A percentile compares a stretch with the other conserved stretches of the same genome.
Evolutionary conservation across 495 filamentous ascomycete genomes (phyloP).

Genomic region (Penicillium ucsense): DNA sequence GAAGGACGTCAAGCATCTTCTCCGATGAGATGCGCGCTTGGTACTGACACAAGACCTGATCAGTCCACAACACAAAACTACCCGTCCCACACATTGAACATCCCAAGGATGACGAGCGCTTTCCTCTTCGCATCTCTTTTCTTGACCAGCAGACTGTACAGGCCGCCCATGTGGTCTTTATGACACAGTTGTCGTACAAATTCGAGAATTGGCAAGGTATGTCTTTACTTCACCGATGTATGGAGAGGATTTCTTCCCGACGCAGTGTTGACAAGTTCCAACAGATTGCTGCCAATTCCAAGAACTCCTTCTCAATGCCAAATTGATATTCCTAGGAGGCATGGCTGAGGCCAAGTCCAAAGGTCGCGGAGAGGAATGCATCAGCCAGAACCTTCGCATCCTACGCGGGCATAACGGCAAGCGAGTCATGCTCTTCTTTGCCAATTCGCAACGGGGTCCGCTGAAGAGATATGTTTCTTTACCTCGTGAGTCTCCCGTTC

Average conservation of each 20-base stretch:
- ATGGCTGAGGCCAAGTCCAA: conserved; percentile 40
- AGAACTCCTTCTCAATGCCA: conserved; percentile 33
- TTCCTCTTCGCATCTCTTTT: conserved; percentile 32
- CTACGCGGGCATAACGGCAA: conserved; percentile 28
- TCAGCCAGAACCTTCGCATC: conserved; percentile 39
- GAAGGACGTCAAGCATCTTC: background rate
- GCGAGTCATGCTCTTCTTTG: conserved; percentile 33
- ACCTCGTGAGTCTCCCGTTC: conserved; percentile 22
- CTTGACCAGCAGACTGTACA: conserved; percentile 39
- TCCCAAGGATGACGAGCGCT: conserved; percentile 26
- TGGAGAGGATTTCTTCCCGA: no score
- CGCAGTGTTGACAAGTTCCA: background rate
- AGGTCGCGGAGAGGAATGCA: conserved; percentile 39
- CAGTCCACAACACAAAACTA: conserved; percentile 32
- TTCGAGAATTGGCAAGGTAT: conserved; percentile 38
- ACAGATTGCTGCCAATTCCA: conserved; percentile 24
- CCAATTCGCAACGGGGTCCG: conserved; percentile 35
- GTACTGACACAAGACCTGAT: background rate
- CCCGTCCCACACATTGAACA: conserved; percentile 39
- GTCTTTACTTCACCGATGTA: background rate
- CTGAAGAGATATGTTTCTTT: conserved; percentile 37
- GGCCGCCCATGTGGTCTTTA: conserved; percentile 30
- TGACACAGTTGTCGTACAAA: conserved; percentile 35
- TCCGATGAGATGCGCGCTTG: background rate
- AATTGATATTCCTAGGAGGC: conserved; percentile 32